These are phyloP conservation scores for Rhodotorula sp. DNA, from an alignment of 1,284 basidiomycete species.

Conservation along the genomic window DNA sequence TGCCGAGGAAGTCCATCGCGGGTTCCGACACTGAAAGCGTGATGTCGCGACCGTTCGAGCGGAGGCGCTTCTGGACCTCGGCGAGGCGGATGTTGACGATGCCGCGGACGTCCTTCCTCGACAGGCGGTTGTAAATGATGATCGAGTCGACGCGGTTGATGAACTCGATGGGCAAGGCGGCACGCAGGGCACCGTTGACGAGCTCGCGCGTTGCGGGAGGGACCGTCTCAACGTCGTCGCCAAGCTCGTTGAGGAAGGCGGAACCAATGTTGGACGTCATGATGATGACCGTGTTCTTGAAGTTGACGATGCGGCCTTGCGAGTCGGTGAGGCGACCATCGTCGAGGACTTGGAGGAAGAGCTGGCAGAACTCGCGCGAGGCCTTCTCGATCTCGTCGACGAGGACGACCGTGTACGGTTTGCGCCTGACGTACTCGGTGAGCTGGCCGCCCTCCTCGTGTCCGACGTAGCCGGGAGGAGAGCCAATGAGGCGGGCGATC, in stretches of 20 bases:
- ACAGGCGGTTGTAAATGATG: slow-evolving; percentile 57
- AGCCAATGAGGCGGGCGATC: slow-evolving; percentile 57
- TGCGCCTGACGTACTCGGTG: slow-evolving; percentile 53
- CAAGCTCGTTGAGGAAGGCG: slow-evolving; percentile 56
- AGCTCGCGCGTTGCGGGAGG: slow-evolving; percentile 49
- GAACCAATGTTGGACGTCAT: slow-evolving; percentile 60
- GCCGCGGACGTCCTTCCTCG: slow-evolving; percentile 53
- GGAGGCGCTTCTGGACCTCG: slow-evolving; percentile 71
- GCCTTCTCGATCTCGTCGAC: slow-evolving; percentile 57
- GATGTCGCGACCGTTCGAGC: slow-evolving; percentile 71
- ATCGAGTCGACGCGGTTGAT: slow-evolving; percentile 57
- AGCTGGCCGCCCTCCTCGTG: slow-evolving; percentile 81
- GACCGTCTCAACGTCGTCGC: slow-evolving; percentile 49
- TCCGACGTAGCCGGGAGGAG: slow-evolving; percentile 75
- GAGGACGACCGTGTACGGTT: slow-evolving; percentile 54
- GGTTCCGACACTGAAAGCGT: slow-evolving; percentile 70
- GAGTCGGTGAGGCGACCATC: slow-evolving; percentile 49
- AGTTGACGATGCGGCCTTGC: slow-evolving; percentile 44
- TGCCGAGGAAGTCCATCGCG: slow-evolving; percentile 78
- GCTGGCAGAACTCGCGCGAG: slow-evolving; percentile 56
- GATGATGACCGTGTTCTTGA: slow-evolving; percentile 52
- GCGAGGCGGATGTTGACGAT: slow-evolving; percentile 57
- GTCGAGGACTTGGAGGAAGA: slow-evolving; percentile 62
- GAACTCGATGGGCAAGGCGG: slow-evolving; percentile 59
- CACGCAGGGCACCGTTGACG: slow-evolving; percentile 55